Evolutionary conservation across 495 filamentous ascomycete species (phyloP), one percentile per base, ranked within the genome.

Genomic region (Penicillium steckii): DNA sequence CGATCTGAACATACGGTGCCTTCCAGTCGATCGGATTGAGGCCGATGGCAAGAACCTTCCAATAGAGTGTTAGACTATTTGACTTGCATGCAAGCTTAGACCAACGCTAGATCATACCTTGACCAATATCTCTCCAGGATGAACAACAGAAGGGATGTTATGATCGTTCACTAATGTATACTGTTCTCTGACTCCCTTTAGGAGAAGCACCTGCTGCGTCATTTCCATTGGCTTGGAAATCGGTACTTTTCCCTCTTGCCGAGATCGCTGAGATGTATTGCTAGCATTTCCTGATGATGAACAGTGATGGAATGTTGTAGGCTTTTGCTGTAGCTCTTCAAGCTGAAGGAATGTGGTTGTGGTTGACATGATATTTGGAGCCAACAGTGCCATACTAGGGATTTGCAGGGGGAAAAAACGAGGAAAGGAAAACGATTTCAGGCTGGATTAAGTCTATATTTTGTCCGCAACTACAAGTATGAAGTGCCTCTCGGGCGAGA

Each of bases 21-120:
- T 88, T 88, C 86, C 86, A 88, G 62, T 89, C 86, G 42, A 88
- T 80, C 3, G 85, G 86, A 64, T 88, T 88, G 44, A 89, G 66
- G 3, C 85, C 86, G 66, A 88, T 80, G 8, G 78, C 80, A 26
- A 75, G 55, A 8, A 77, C 67, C 73, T 77, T 48, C 8, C 7
- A 21, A 35, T 13, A 1, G 41, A 22, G 12, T 2, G 26, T 63
- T 17, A 66, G 30, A 26, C 24, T 23, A n/a, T 19, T n/a, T 2
- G 15, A n/a, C 12, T 13, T 44, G 3, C 7, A 49, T 52, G 41
- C 30, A 55, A 35, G 27, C 21, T 45, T 1, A 23, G 29, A 25
- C 12, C 18, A 42, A 2, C 1, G 0, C 2, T 12, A 3, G 8
- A 18, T 3, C 55, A 53, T 53, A 80, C 71, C 60, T 77, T 74